Conservation (phyloP, 2,329 filamentous ascomycete genomes). For the Diaporthe ampelina region DNA sequence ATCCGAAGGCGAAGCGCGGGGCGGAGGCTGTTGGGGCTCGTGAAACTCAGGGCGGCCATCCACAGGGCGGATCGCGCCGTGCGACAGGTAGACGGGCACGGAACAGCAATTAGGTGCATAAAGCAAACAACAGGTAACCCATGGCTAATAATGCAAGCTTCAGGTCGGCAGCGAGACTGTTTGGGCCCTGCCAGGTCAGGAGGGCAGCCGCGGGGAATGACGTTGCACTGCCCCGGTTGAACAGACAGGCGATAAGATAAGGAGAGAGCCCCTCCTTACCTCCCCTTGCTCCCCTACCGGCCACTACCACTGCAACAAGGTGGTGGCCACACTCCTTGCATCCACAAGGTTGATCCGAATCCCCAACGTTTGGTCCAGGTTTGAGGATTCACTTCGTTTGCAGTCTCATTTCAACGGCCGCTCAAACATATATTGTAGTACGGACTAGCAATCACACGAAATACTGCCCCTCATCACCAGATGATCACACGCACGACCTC, state of each 20-base stretch:
- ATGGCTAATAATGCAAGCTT: slow-evolving; percentile 13
- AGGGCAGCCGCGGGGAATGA: slow-evolving; percentile 23
- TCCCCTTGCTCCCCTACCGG: too few relatives aligned
- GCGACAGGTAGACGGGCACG: slow-evolving; percentile 3
- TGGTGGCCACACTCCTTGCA: background rate
- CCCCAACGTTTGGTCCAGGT: background rate
- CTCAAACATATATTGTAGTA: background rate
- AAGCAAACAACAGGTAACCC: slow-evolving; percentile 13
- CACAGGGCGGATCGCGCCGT: slow-evolving; percentile 22
- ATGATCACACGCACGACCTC: background rate
- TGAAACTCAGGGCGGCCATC: slow-evolving; percentile 32
- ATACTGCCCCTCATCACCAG: background rate
- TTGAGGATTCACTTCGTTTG: slow-evolving; percentile 2
- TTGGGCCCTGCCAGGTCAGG: background rate
- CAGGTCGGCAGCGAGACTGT: slow-evolving; percentile 11
- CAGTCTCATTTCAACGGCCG: background rate
- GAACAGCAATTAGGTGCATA: slow-evolving; percentile 16
- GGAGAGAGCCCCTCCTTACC: background rate
- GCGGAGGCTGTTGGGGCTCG: background rate
- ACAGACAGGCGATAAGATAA: slow-evolving; percentile 7
- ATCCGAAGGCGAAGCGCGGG: slow-evolving; percentile 1
- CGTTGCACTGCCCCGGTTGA: slow-evolving; percentile 24
- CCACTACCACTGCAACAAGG: background rate
- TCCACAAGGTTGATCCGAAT: slow-evolving; percentile 7
- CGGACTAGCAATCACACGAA: background rate